These are phyloP conservation scores for Gaeumannomyces tritici DNA, from an alignment of 2,329 filamentous ascomycete genomes.

Conservation along the genomic window DNA sequence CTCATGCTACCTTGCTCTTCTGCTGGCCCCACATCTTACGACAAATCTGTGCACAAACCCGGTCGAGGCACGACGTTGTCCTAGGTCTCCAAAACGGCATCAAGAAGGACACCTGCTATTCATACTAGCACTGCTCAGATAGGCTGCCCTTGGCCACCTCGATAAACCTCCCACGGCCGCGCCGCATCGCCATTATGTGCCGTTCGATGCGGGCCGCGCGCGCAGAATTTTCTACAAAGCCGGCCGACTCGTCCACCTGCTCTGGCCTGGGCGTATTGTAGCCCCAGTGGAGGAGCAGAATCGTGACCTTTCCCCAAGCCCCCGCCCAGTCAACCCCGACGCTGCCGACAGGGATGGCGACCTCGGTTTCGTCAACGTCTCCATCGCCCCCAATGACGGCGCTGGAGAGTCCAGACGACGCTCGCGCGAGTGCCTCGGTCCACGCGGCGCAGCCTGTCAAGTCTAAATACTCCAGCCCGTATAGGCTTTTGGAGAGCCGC, in stretches of 20 bases:
- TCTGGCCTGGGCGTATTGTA: not conserved
- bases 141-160: slow-evolving; percentile 8
- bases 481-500: slow-evolving; percentile 42
- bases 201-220: slow-evolving; percentile 9
- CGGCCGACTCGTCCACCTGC: slow-evolving; percentile 4
- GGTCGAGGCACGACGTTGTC: no score
- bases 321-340: slow-evolving; percentile 43
- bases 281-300: slow-evolving; percentile 10
- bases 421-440: slow-evolving; percentile 35
- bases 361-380: not conserved
- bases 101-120: no score
- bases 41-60: no score
- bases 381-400: no score
- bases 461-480: slow-evolving; percentile 51
- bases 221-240: slow-evolving; percentile 6
- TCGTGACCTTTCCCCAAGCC: slow-evolving; percentile 13
- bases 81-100: no score
- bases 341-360: slow-evolving; percentile 21
- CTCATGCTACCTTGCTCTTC: no score
- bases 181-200: slow-evolving; percentile 10
- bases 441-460: slow-evolving; percentile 50
- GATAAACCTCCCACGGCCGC: slow-evolving; percentile 12
- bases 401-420: not conserved
- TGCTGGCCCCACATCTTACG: no score
- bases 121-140: no score